These are phyloP conservation scores for Emergomyces orientalis DNA, from an alignment of 2,329 filamentous ascomycete species.

Conservation along the genomic window DNA sequence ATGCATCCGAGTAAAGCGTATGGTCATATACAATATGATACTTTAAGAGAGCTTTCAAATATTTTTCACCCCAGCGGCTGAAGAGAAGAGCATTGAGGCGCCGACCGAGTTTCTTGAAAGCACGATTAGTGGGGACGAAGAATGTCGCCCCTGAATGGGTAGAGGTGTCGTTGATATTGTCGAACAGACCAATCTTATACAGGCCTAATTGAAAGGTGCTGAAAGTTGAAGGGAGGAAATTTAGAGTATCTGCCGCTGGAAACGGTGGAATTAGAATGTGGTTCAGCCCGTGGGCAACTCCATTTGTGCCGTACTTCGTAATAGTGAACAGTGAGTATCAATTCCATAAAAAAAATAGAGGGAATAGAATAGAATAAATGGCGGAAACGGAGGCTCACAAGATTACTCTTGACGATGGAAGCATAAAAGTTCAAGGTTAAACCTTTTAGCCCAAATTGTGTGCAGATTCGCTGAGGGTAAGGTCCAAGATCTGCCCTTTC, in stretches of 20 bases:
- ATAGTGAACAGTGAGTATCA: neutral
- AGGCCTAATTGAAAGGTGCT: constrained; percentile 69
- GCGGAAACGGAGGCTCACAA: constrained; percentile 42
- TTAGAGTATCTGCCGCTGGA: constrained; percentile 53
- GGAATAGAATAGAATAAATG: neutral
- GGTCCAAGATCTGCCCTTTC: constrained; percentile 51
- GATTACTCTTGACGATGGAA: constrained; percentile 59
- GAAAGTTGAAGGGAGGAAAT: constrained; percentile 59
- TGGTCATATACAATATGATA: constrained; percentile 68
- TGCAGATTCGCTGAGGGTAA: constrained; percentile 62
- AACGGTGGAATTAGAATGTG: constrained; percentile 69
- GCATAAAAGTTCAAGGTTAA: constrained; percentile 69
- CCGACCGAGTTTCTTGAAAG: constrained; percentile 67
- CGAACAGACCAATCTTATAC: constrained; percentile 60
- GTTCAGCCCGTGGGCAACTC: constrained; percentile 70
- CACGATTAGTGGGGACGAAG: constrained; percentile 71
- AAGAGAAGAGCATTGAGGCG: constrained; percentile 77
- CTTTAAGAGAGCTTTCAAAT: constrained; percentile 65
- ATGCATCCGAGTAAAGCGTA: constrained; percentile 75
- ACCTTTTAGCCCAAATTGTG: constrained; percentile 54
- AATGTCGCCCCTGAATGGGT: constrained; percentile 59
- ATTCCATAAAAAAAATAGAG: neutral
- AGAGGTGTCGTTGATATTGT: constrained; percentile 49
- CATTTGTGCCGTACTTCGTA: constrained; percentile 59
- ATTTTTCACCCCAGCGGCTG: constrained; percentile 61